These are phyloP conservation scores for Talaromyces sp. DNA, from an alignment of 2,329 filamentous ascomycete species.

Conservation along the genomic window DNA sequence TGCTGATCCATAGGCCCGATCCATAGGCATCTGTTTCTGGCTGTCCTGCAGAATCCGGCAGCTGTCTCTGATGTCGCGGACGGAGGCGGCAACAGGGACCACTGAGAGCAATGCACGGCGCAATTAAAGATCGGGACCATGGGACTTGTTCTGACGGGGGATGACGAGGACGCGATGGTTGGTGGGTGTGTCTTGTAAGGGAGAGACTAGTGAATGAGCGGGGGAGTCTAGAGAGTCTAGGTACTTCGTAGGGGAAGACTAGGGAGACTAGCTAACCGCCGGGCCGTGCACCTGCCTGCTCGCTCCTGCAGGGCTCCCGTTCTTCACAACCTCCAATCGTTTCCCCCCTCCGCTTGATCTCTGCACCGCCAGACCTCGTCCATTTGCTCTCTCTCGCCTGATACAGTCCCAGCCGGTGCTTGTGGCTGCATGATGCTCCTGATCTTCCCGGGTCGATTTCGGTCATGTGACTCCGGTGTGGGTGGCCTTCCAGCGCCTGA, in stretches of 20 bases:
- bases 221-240: background rate
- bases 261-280: conserved; percentile 4
- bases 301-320: conserved; percentile 12
- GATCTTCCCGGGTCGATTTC: conserved; percentile 21
- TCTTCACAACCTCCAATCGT: conserved; percentile 20
- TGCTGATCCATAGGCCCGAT: background rate
- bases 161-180: conserved; percentile 2
- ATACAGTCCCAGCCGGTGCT: conserved; percentile 10
- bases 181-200: background rate
- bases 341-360: background rate
- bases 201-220: background rate
- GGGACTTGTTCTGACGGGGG: conserved; percentile 3
- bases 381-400: background rate
- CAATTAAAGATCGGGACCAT: background rate
- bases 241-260: background rate
- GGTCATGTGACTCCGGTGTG: conserved; percentile 38
- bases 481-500: conserved; percentile 11
- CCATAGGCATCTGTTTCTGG: background rate
- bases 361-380: conserved; percentile 5
- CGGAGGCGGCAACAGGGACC: conserved; percentile 7
- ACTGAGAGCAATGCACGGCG: conserved; percentile 1
- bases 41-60: background rate
- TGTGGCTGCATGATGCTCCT: conserved; percentile 17
- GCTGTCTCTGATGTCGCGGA: background rate
- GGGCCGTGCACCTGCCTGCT: conserved; percentile 13